Percentiles rank a stretch among this genome's conserved stretches.
Evolutionary conservation across 2,329 filamentous ascomycete species (phyloP).

Genomic region (Botrytis medusae): DNA sequence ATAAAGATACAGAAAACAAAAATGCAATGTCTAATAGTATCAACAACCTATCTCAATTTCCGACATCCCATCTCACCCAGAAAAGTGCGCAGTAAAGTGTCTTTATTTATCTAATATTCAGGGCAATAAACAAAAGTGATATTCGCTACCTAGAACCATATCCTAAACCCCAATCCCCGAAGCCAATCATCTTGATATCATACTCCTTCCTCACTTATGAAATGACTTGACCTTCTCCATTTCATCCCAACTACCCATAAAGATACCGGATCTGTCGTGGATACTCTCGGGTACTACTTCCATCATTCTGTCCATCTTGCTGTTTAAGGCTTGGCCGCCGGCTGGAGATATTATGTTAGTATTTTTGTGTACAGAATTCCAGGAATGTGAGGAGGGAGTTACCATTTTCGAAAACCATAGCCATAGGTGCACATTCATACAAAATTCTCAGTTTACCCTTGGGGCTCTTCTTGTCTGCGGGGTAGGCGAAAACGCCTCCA

Average conservation of each 20-base stretch:
- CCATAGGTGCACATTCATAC: conserved; percentile 99
- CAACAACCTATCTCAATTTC: neutral
- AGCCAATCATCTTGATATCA: conserved; percentile 3
- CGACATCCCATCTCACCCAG: neutral
- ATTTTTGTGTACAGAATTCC: neutral
- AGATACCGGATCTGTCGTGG: conserved; percentile 93
- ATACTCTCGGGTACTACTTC: conserved; percentile 87
- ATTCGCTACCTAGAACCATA: conserved; percentile 8
- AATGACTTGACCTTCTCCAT: conserved; percentile 78
- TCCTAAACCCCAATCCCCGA: conserved; percentile 26
- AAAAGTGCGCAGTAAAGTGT: neutral
- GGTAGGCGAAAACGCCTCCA: conserved; percentile 96
- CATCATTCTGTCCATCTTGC: conserved; percentile 87
- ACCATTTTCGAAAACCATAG: conserved; percentile 98
- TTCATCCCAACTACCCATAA: conserved; percentile 92
- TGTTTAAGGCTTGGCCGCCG: conserved; percentile 88
- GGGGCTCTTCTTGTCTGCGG: conserved; percentile 94
- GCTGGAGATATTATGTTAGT: conserved; percentile 51
- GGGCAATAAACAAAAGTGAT: conserved; percentile 2
- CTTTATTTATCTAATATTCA: neutral
- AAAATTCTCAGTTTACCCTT: conserved; percentile 97
- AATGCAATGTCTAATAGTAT: neutral
- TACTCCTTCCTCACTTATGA: conserved; percentile 43
- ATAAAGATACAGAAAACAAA: too few relatives aligned
- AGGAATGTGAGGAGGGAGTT: conserved; percentile 30